Percentiles rank a stretch among this genome's conserved stretches.
Evolutionary conservation across 441 rosid genomes (phyloP).

Genomic region (Geranium incanum): DNA sequence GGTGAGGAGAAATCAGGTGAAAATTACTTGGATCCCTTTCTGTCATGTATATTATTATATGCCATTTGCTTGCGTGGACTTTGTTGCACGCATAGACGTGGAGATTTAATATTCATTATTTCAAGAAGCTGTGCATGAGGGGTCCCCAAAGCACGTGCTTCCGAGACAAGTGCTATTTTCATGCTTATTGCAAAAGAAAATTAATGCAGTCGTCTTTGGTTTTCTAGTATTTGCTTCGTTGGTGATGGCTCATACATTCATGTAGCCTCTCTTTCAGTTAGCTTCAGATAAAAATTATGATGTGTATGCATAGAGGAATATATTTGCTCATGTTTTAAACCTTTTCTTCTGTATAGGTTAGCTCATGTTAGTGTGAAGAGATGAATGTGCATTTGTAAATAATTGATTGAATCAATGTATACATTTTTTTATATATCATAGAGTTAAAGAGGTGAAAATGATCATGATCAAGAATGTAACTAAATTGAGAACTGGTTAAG

Average conservation of each 20-base stretch:
- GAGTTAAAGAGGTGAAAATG: neutral
- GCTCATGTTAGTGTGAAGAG: neutral
- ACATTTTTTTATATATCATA: too few species aligned
- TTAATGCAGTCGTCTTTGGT: neutral
- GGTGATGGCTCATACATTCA: conserved; percentile 17
- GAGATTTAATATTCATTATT: neutral
- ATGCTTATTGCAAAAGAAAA: conserved; percentile 6
- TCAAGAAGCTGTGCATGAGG: too few species aligned
- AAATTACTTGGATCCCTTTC: neutral
- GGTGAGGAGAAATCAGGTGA: neutral
- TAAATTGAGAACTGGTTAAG: neutral
- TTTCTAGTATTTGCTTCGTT: neutral
- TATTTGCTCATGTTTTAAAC: neutral
- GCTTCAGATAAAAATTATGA: too few species aligned
- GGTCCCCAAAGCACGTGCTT: conserved; percentile 14
- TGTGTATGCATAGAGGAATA: too few species aligned
- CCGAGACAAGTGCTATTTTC: neutral
- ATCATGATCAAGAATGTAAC: neutral
- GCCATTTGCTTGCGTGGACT: neutral
- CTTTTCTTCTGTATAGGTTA: neutral
- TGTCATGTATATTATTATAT: neutral
- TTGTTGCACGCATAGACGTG: neutral
- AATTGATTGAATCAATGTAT: too few species aligned
- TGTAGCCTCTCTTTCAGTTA: neutral
- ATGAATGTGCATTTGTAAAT: too few species aligned